phyloP scores from a whole-genome alignment of 305 asterid genomes.

The Fraxinus sp. region DNA sequence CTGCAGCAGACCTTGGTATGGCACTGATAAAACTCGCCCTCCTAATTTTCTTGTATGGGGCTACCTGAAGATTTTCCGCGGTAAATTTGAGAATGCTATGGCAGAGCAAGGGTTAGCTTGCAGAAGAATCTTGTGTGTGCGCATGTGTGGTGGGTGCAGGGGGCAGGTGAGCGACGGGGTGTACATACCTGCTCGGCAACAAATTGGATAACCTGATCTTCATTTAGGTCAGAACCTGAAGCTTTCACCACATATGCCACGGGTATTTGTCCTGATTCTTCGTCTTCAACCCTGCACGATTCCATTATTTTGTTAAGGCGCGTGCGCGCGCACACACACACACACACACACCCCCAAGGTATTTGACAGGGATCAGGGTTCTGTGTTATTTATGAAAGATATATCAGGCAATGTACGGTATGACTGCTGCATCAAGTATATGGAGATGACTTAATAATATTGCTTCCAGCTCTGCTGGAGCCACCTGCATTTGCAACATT shows the following conservation, averaged over 20 bases:
- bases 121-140: not conserved
- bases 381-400: not conserved
- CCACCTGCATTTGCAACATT: slow-evolving; percentile 39
- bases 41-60: slow-evolving; percentile 76
- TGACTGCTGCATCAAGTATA: slow-evolving; percentile 74
- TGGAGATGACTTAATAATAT: slow-evolving; percentile 56
- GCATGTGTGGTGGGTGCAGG: not conserved
- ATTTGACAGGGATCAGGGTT: not conserved
- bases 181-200: slow-evolving; percentile 62
- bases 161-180: not conserved
- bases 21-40: slow-evolving; percentile 49
- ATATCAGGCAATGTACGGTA: slow-evolving; percentile 47
- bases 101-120: not conserved
- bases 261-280: slow-evolving; percentile 75
- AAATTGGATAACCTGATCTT: slow-evolving; percentile 56
- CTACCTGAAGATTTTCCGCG: slow-evolving; percentile 49
- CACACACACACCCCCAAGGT: not conserved
- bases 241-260: slow-evolving; percentile 68
- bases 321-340: no score
- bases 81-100: not conserved
- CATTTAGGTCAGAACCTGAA: slow-evolving; percentile 41
- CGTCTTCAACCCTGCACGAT: slow-evolving; percentile 59
- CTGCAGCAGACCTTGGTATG: slow-evolving; percentile 84
- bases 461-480: slow-evolving; percentile 90
- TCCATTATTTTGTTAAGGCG: not conserved